A percentile compares a stretch with the other conserved stretches of the same genome.
phyloP scores from a whole-genome alignment of 371 early-diverging fungal genomes.

The Mortierella sp. region DNA sequence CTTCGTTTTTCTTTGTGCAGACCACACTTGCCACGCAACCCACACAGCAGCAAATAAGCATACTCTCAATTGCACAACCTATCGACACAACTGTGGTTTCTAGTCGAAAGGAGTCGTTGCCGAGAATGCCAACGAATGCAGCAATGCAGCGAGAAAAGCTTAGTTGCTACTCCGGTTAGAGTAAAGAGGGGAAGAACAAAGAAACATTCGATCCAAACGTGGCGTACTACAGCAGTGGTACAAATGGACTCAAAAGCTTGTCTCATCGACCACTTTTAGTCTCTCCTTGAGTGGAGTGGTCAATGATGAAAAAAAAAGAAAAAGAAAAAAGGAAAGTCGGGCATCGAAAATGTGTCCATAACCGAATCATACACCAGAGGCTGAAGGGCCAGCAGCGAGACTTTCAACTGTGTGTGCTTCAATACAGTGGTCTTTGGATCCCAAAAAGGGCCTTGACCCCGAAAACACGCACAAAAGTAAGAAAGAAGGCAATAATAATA shows the following conservation, averaged over 20 bases:
- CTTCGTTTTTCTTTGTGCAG: too few species aligned
- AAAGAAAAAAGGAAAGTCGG: background rate
- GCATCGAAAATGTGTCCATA: background rate
- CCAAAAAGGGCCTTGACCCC: conserved; percentile 3
- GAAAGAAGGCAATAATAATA: too few species aligned
- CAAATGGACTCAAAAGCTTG: background rate
- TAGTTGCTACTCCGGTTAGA: conserved; percentile 6
- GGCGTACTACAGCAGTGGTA: background rate
- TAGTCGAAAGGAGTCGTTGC: too few species aligned
- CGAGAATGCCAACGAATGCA: too few species aligned
- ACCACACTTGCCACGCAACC: too few species aligned
- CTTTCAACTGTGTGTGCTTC: background rate
- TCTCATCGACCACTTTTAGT: background rate
- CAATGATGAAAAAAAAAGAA: background rate
- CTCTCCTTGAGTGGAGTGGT: background rate
- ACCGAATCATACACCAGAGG: background rate
- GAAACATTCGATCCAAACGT: conserved; percentile 9
- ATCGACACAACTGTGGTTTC: too few species aligned
- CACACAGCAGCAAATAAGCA: too few species aligned
- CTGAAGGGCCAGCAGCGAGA: background rate
- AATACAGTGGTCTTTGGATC: background rate
- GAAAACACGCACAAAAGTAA: background rate
- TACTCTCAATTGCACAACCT: too few species aligned
- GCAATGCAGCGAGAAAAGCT: too few species aligned
- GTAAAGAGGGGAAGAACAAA: background rate